These are phyloP conservation scores for Lachnum nothofagi DNA, from an alignment of 2,329 filamentous ascomycete genomes.

Conservation along the genomic window DNA sequence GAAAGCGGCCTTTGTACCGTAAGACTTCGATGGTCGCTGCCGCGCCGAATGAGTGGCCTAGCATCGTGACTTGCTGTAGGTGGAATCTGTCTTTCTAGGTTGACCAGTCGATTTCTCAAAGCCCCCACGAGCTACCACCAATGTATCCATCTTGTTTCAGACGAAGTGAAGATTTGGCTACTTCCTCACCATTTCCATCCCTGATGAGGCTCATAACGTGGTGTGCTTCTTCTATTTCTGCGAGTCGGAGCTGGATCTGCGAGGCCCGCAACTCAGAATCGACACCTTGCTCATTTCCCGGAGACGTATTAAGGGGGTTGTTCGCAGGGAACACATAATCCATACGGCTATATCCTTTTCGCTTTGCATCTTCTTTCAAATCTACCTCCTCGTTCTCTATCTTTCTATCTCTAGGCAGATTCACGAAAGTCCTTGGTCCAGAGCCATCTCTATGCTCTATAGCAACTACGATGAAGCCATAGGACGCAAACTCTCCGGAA, in stretches of 20 bases:
- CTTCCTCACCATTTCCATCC: conserved; percentile 46
- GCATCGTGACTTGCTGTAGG: conserved; percentile 52
- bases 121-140: conserved; percentile 53
- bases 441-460: conserved; percentile 63
- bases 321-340: conserved; percentile 61
- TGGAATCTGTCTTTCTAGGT: conserved; percentile 54
- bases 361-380: conserved; percentile 33
- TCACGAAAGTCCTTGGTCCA: conserved; percentile 56
- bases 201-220: conserved; percentile 51
- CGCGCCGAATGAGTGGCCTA: conserved; percentile 64
- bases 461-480: conserved; percentile 60
- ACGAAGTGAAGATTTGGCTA: conserved; percentile 50
- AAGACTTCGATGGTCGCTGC: conserved; percentile 59
- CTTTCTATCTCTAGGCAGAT: conserved; percentile 43
- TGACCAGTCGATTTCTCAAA: conserved; percentile 51
- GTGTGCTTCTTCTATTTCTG: conserved; percentile 61
- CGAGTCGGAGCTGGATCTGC: conserved; percentile 57
- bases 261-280: conserved; percentile 55
- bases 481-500: conserved; percentile 62
- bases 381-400: conserved; percentile 31
- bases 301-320: conserved; percentile 46
- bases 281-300: conserved; percentile 54
- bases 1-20: conserved; percentile 48
- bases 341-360: conserved; percentile 43
- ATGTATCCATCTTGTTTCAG: conserved; percentile 46